These are phyloP conservation scores for Cenococcum geophilum DNA, from an alignment of 495 filamentous ascomycete genomes.

Conservation along the genomic window DNA sequence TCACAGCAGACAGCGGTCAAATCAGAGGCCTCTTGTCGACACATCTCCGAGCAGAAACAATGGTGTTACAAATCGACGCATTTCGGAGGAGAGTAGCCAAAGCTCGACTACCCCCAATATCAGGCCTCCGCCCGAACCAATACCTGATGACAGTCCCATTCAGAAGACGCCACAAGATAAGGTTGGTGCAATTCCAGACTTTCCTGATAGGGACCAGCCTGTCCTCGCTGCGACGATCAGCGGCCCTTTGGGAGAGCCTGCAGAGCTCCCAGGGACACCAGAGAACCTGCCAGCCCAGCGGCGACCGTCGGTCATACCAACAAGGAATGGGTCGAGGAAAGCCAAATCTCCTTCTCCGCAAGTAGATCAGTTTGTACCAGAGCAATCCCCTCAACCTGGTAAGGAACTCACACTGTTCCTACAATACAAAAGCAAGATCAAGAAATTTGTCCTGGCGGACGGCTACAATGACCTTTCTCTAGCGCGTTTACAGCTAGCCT, in stretches of 20 bases:
- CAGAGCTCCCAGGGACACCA: slow-evolving; percentile 15
- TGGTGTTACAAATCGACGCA: slow-evolving; percentile 48
- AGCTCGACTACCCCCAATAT: slow-evolving; percentile 39
- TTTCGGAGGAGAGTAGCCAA: slow-evolving; percentile 54
- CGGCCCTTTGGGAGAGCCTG: slow-evolving; percentile 26
- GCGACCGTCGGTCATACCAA: slow-evolving; percentile 16
- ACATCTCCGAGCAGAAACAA: slow-evolving; percentile 53
- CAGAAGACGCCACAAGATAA: slow-evolving; percentile 58
- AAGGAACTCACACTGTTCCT: slow-evolving; percentile 95
- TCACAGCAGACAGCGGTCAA: slow-evolving; percentile 58
- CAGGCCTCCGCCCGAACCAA: slow-evolving; percentile 34
- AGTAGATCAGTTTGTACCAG: slow-evolving; percentile 53
- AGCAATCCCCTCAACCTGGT: slow-evolving; percentile 67
- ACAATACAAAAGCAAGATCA: slow-evolving; percentile 94
- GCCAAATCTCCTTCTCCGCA: slow-evolving; percentile 39
- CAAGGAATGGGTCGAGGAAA: slow-evolving; percentile 26
- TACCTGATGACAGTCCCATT: slow-evolving; percentile 42
- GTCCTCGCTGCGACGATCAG: slow-evolving; percentile 27
- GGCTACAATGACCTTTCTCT: slow-evolving; percentile 77
- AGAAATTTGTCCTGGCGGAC: slow-evolving; percentile 86
- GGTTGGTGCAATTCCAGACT: slow-evolving; percentile 43
- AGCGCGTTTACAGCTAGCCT: slow-evolving; percentile 85
- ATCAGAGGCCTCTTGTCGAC: slow-evolving; percentile 48
- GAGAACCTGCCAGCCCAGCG: slow-evolving; percentile 10
- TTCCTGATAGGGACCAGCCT: slow-evolving; percentile 20